Base-by-base conservation (phyloP, 2,329 filamentous ascomycete genomes). In the Clathrospora elynae region DNA sequence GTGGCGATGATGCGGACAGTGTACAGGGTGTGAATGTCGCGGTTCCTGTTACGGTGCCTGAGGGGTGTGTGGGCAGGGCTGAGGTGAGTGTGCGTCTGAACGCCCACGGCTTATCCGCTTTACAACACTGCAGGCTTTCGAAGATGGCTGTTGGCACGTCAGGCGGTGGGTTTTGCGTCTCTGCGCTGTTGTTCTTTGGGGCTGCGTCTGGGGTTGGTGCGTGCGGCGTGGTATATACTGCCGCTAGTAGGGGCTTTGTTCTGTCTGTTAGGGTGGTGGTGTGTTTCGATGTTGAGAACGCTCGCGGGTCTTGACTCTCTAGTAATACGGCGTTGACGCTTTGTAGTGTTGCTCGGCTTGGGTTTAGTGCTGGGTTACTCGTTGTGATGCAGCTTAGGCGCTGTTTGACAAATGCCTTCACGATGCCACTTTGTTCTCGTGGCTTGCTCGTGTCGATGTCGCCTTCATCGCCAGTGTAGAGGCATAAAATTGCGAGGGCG, bases 271-370 rank as follows among this genome's bases (percentile, higher is more conserved):
- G 1, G 14, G 13, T 19, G 14, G 25, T 20, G 3, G 4, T 8
- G 22, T 34, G 17, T 10, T 32, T 24, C 16, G 7, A 12, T 19
- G 12, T 16, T 2, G 18, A 14, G n/a, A 5, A 7, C 6, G 37
- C 30, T 45, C 42, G 49, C 22, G 30, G 40, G 11, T 49, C 33
- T 7, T 42, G 29, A 9, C 28, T 43, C 26, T 49, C 10, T 83
- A 97, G 92, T 36, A 97, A 72, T 61, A 89, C 95, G 41, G 88
- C 88, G 70, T 97, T 96, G 4, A 97, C 86, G 55, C 89, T 92
- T 70, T 96, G 91, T 24, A 97, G 73, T 0, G 91, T 96, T 14
- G 88, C 80, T 23, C 93, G 78, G 50, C 85, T 91, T 0, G 92
- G 91, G 64, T 95, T 95, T 2, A 86, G 87, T 55, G 87, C 84